These are phyloP conservation scores for Marasmius tenuissimus DNA, from an alignment of 1,284 basidiomycete genomes.

Conservation along the genomic window DNA sequence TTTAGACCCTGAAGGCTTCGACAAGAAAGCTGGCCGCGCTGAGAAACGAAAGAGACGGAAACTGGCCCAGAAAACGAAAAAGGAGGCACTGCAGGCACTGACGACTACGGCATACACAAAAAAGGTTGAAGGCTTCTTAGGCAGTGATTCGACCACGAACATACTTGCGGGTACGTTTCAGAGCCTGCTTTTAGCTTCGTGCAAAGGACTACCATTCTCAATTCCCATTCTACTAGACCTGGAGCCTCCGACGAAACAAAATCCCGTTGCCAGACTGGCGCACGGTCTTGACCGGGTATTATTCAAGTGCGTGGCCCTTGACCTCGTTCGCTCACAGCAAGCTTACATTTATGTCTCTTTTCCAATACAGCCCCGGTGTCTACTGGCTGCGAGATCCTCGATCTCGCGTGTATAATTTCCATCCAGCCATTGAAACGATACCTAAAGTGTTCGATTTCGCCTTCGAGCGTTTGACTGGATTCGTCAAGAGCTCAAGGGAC, in stretches of 20 bases:
- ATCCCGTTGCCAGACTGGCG: slow-evolving; percentile 68
- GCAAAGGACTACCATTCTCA: background rate
- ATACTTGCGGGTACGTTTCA: background rate
- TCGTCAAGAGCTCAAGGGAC: slow-evolving; percentile 83
- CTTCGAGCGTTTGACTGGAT: slow-evolving; percentile 79
- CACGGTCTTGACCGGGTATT: slow-evolving; percentile 83
- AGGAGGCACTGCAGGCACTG: background rate
- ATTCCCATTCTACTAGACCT: slow-evolving; percentile 40
- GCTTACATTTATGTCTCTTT: slow-evolving; percentile 7
- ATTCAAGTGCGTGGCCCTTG: slow-evolving; percentile 63
- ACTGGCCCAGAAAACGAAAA: background rate
- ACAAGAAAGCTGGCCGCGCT: too few relatives aligned
- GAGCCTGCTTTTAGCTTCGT: background rate
- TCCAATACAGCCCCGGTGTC: slow-evolving; percentile 73
- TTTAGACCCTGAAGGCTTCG: too few relatives aligned
- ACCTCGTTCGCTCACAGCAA: slow-evolving; percentile 1
- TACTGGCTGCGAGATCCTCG: slow-evolving; percentile 89
- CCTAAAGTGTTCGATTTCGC: slow-evolving; percentile 87
- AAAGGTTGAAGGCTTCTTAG: background rate
- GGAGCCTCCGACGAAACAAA: slow-evolving; percentile 42
- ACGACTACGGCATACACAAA: background rate
- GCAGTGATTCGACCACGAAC: too few relatives aligned
- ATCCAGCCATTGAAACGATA: slow-evolving; percentile 67
- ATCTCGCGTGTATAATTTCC: slow-evolving; percentile 87
- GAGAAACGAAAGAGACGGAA: too few relatives aligned